phyloP scores from a whole-genome alignment of 306 rosid species.

The Acmispon strigosus region DNA sequence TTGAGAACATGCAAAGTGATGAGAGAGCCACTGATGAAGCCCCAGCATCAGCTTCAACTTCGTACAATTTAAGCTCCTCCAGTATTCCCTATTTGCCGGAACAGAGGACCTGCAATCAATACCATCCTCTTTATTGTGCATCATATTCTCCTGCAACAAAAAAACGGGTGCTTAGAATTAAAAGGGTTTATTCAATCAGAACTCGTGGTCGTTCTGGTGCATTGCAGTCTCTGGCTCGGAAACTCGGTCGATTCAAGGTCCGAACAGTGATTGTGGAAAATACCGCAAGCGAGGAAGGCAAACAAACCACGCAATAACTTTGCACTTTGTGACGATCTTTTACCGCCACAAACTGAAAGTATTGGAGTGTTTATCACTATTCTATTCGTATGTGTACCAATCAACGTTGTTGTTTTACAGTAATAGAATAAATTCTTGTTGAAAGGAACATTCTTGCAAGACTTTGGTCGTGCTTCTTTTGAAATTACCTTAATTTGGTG shows the following conservation, averaged over 20 bases:
- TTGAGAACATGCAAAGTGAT: not conserved
- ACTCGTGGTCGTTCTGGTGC: slow-evolving; percentile 18
- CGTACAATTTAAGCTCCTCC: not conserved
- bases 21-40: not conserved
- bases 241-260: slow-evolving; percentile 29
- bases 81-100: too few relatives aligned
- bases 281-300: not conserved
- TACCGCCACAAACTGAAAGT: too few relatives aligned
- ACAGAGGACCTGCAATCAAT: not conserved
- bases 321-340: not conserved
- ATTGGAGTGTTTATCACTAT: too few relatives aligned
- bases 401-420: too few relatives aligned
- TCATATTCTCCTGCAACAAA: not conserved
- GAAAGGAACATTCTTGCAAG: too few relatives aligned
- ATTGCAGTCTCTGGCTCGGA: slow-evolving; percentile 5
- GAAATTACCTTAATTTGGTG: too few relatives aligned
- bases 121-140: not conserved
- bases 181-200: slow-evolving; percentile 22
- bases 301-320: not conserved
- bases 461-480: too few relatives aligned
- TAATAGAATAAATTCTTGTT: too few relatives aligned
- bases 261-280: slow-evolving; percentile 5
- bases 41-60: slow-evolving; percentile 4
- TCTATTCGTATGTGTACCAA: too few relatives aligned
- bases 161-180: not conserved